Evolutionary conservation across 345 rosid genomes (phyloP).

Genomic region (Aethionema arabicum): DNA sequence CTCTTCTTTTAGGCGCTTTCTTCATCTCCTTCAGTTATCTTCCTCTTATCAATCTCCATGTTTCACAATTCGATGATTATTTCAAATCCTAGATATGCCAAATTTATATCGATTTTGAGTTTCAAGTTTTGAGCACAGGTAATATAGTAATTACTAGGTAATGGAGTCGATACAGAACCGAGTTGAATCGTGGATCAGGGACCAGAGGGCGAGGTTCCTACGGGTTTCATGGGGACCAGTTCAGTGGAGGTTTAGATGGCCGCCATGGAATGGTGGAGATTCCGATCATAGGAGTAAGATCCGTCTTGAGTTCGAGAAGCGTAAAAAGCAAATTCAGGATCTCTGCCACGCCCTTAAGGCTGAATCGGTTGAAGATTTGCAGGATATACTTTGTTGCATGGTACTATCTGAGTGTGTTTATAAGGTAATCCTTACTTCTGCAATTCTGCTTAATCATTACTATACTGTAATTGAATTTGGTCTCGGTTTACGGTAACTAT

Average conservation of each 20-base stretch:
- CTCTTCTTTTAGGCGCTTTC: slow-evolving; percentile 12
- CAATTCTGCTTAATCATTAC: not conserved
- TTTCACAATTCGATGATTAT: slow-evolving; percentile 2
- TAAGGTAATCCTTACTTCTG: slow-evolving; percentile 48
- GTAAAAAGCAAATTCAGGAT: slow-evolving; percentile 69
- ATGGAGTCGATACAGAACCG: slow-evolving; percentile 61
- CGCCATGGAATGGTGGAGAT: slow-evolving; percentile 62
- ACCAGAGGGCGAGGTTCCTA: slow-evolving; percentile 66
- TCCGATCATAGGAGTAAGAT: slow-evolving; percentile 60
- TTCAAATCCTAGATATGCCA: not conserved
- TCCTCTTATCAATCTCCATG: slow-evolving; percentile 13
- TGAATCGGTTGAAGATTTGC: slow-evolving; percentile 77
- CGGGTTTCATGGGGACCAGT: slow-evolving; percentile 80
- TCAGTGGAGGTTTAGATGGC: slow-evolving; percentile 79
- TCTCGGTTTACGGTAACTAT: not conserved
- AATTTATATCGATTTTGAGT: not conserved
- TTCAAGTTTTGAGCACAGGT: slow-evolving; percentile 13
- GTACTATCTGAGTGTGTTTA: slow-evolving; percentile 94
- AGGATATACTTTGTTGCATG: slow-evolving; percentile 95
- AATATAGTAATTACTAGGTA: not conserved
- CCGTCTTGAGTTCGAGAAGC: slow-evolving; percentile 71
- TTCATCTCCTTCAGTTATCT: not conserved
- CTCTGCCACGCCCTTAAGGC: slow-evolving; percentile 79
- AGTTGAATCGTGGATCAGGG: slow-evolving; percentile 90
- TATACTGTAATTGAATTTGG: not conserved